Evolutionary conservation across 208 protist genomes (phyloP), one percentile per base, ranked within the genome.

Genomic region (Leishmania tarentolae): DNA sequence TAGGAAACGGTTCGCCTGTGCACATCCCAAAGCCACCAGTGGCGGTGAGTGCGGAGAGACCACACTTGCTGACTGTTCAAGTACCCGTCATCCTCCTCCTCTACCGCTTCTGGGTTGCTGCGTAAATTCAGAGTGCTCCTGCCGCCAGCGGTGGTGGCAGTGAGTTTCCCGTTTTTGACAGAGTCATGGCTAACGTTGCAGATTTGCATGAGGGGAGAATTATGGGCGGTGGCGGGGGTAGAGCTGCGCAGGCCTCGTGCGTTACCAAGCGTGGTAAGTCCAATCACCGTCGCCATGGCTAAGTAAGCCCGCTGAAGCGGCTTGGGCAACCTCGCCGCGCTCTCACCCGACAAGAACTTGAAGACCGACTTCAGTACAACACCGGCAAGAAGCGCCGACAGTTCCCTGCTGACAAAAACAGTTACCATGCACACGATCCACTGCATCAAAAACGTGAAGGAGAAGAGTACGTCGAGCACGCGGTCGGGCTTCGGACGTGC

Each of bases 21-120:
- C 13, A 89, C 81, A 68, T 95, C 92, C 90, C 92, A 95, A 46
- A 93, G 78, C 92, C 90, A 93, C 87, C 90, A 95, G 75, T 95
- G 92, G 61, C 75, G 59, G 73, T 95, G 90, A 35, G 88, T 93
- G 40, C 86, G 83, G 53, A 91, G 86, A 3, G 89, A 92, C 90
- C 90, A 94, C 68, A 84, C 77, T 82, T 92, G 89, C 44, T 82
- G 37, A n/a, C 40, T 61, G 52, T 42, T 82, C 17, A 90, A 47
- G 79, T 86, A 91, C 50, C 90, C 87, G 44, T 91, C 87, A 37
- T 91, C 90, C 11, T 61, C 69, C 47, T 84, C 81, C 59, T 87
- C 81, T 0, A 83, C 57, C 35, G 71, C n/a, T n/a, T 80, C 78
- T 35, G 44, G 57, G 7, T 82, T 76, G n/a, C 73, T 63, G 19